These are phyloP conservation scores for Hemerocallis citrina DNA, from an alignment of 106 monocot genomes.

Conservation along the genomic window DNA sequence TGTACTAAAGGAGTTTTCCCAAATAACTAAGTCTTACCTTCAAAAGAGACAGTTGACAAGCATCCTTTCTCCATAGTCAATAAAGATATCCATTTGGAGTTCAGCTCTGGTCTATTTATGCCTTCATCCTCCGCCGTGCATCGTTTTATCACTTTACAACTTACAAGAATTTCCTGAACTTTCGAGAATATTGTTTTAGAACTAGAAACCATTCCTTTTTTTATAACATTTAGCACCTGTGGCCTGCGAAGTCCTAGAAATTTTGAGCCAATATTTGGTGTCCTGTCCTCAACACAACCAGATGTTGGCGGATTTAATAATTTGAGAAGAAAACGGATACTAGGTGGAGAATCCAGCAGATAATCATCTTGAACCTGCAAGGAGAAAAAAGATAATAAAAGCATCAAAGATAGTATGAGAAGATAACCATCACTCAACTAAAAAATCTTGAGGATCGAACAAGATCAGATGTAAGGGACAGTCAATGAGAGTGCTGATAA, in stretches of 20 bases:
- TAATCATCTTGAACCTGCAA: conserved; percentile 69
- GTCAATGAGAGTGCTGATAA: too few species aligned
- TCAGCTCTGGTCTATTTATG: conserved; percentile 54
- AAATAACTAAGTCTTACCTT: conserved; percentile 62
- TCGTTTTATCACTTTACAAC: conserved; percentile 62
- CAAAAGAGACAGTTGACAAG: conserved; percentile 73
- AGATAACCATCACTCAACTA: too few species aligned
- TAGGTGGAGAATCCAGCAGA: conserved; percentile 62
- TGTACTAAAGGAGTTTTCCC: too few species aligned
- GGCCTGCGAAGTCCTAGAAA: conserved; percentile 43
- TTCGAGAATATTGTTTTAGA: conserved; percentile 50
- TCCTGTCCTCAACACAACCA: conserved; percentile 26
- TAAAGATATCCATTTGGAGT: conserved; percentile 80
- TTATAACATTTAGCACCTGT: conserved; percentile 9
- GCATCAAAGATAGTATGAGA: too few species aligned
- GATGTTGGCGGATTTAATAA: conserved; percentile 56
- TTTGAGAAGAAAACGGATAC: conserved; percentile 69
- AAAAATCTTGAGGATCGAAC: too few species aligned
- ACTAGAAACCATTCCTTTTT: conserved; percentile 53
- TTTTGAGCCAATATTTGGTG: conserved; percentile 33
- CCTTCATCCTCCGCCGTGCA: conserved; percentile 22
- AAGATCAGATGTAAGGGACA: too few species aligned
- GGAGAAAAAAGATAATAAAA: too few species aligned
- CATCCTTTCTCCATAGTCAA: conserved; percentile 93
- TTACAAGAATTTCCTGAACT: conserved; percentile 71